Percentiles rank a stretch among this genome's conserved stretches.
These are phyloP conservation scores for Talaromyces wortmannii DNA, from an alignment of 495 filamentous ascomycete genomes.

Conservation along the genomic window DNA sequence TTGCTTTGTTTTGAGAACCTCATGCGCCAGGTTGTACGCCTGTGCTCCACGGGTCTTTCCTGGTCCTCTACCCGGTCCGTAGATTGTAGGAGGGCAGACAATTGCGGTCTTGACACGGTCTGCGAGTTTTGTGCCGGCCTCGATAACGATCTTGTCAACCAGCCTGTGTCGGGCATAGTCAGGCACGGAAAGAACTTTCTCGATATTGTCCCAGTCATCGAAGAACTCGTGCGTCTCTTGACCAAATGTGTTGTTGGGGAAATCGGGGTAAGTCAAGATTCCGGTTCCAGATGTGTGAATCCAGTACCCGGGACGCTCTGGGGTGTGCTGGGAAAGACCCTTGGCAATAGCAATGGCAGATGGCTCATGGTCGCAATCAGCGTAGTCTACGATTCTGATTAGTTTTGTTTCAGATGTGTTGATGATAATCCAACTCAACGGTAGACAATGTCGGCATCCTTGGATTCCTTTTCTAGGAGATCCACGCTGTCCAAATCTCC, in stretches of 20 bases:
- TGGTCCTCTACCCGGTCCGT: constrained; percentile 62
- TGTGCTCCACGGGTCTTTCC: constrained; percentile 62
- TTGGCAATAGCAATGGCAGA: constrained; percentile 40
- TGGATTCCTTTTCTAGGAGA: constrained; percentile 42
- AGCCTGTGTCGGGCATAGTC: constrained; percentile 48
- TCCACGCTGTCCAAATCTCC: constrained; percentile 46
- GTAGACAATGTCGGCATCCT: constrained; percentile 51
- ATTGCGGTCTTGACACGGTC: constrained; percentile 58
- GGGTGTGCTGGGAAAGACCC: constrained; percentile 31
- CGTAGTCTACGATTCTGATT: constrained; percentile 30
- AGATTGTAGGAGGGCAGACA: constrained; percentile 72
- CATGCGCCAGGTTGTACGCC: constrained; percentile 46
- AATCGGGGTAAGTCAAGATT: constrained; percentile 44
- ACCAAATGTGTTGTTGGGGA: constrained; percentile 42
- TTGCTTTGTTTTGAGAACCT: constrained; percentile 54
- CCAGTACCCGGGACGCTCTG: constrained; percentile 37
- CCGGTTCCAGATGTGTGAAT: constrained; percentile 63
- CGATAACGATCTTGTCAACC: constrained; percentile 54
- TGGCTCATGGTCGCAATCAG: constrained; percentile 44
- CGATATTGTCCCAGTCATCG: constrained; percentile 52
- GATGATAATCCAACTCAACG: constrained; percentile 35
- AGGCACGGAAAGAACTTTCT: constrained; percentile 48
- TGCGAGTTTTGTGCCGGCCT: constrained; percentile 24
- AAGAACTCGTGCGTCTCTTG: constrained; percentile 45
- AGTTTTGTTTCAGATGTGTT: too few relatives aligned